Conservation (phyloP, 1,284 basidiomycete genomes). For the Cryptococcus depauperatus region DNA sequence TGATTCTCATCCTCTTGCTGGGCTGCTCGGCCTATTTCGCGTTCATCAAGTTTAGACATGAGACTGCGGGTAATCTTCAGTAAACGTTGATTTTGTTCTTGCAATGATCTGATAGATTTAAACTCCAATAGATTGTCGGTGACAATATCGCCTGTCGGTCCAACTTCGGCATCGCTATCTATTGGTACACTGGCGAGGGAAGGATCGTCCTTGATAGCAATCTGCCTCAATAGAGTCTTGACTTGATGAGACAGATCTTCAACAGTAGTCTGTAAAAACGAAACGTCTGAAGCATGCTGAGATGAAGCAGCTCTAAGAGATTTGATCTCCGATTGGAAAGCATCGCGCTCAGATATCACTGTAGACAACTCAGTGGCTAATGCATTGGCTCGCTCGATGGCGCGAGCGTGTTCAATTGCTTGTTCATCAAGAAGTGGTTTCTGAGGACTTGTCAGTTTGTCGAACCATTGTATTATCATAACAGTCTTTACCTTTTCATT, state of each 20-base stretch:
- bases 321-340: conserved; percentile 31
- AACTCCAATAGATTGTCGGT: conserved; percentile 85
- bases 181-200: conserved; percentile 64
- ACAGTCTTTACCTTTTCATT: conserved; percentile 64
- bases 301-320: conserved; percentile 55
- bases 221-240: conserved; percentile 65
- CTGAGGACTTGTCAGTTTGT: conserved; percentile 46
- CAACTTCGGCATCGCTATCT: conserved; percentile 47
- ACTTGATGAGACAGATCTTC: conserved; percentile 83
- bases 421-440: conserved; percentile 80
- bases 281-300: conserved; percentile 60
- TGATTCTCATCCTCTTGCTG: conserved; percentile 58
- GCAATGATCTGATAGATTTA: conserved; percentile 67
- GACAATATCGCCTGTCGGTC: conserved; percentile 64
- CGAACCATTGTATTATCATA: not conserved
- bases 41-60: conserved; percentile 65
- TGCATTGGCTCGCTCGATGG: conserved; percentile 65
- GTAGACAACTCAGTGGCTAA: conserved; percentile 67
- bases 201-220: conserved; percentile 73
- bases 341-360: conserved; percentile 59
- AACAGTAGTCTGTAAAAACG: conserved; percentile 65
- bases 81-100: conserved; percentile 83
- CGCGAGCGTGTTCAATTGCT: conserved; percentile 70
- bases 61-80: conserved; percentile 75
- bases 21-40: conserved; percentile 60